Evolutionary conservation across 345 rosid genomes (phyloP), one percentile per base, ranked within the genome.

Genomic region (Sonneratia alba): DNA sequence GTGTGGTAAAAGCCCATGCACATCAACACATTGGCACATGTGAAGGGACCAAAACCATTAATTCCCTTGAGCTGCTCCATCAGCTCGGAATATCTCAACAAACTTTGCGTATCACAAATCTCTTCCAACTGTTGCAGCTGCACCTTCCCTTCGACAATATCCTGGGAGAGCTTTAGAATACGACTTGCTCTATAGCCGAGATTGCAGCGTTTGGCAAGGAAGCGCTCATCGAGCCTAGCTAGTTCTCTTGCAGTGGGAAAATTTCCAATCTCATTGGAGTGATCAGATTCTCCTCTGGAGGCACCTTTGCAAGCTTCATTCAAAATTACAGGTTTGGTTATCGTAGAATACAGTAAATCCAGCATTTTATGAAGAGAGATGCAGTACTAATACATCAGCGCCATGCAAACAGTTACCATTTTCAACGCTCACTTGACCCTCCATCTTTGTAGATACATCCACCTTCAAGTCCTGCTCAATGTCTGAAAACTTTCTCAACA

Each of bases 31-130:
- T 86, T 86, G 62, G 86, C 81, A 48, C 81, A 77, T 1, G 86
- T 81, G n/a, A 86, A 84, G 53, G 87, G 89, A 72, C 89, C 85
- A 37, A 83, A 82, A 55, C 89, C 89, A 72, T 86, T 67, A 16
- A 80, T 80, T 66, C 70, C 68, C 68, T 51, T 70, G 36, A 84
- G 81, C 70, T 70, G 77, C 74, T 77, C 77, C 15, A 75, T 70
- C 64, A 82, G 69, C 66, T 76, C 71, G 27, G n/a, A 45, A 42
- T 84, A 84, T 36, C 70, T 71, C 53, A 74, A 49, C 24, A 73
- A 47, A 78, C 76, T 74, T 11, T 24, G 75, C 24, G 72, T 73
- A 19, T 68, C 75, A 67, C 76, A 72, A 22, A 67, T 68, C 68
- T 82, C 75, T 76, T 86, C 89, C 10, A 82, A 68, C 47, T 80